A percentile compares a stretch with the other conserved stretches of the same genome.
Conservation (phyloP, 2,329 filamentous ascomycete genomes). For the Ambrosiella beaveri region DNA sequence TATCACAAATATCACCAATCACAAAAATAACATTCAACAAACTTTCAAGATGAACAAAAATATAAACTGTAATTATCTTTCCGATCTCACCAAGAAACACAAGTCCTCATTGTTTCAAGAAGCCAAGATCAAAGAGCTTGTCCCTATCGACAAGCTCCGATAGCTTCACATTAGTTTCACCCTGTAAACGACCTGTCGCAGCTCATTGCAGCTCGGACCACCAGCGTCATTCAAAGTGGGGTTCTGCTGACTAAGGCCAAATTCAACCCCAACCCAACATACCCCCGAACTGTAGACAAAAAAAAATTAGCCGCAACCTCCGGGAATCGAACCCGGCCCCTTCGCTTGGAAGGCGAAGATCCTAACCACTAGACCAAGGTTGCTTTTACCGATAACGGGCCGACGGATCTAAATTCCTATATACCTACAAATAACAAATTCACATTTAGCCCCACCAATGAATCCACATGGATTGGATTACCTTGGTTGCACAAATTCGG, state of each 20-base stretch:
- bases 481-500: neutral
- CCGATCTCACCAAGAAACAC: too few relatives aligned
- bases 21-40: too few relatives aligned
- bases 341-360: conserved; percentile 9
- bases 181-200: too few relatives aligned
- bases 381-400: neutral
- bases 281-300: neutral
- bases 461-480: too few relatives aligned
- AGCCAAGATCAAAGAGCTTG: neutral
- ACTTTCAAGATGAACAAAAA: too few relatives aligned
- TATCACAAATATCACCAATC: too few relatives aligned
- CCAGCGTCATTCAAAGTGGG: too few relatives aligned
- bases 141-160: neutral
- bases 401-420: neutral
- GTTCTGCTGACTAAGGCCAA: neutral
- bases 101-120: too few relatives aligned
- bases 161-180: too few relatives aligned
- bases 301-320: conserved; percentile 1
- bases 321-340: conserved; percentile 7
- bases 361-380: conserved; percentile 8
- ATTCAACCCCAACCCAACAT: neutral
- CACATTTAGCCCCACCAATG: too few relatives aligned
- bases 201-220: too few relatives aligned
- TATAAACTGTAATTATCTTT: too few relatives aligned
- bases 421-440: neutral